Conservation (phyloP, 495 filamentous ascomycete genomes). For the Trichoderma erinaceum region DNA sequence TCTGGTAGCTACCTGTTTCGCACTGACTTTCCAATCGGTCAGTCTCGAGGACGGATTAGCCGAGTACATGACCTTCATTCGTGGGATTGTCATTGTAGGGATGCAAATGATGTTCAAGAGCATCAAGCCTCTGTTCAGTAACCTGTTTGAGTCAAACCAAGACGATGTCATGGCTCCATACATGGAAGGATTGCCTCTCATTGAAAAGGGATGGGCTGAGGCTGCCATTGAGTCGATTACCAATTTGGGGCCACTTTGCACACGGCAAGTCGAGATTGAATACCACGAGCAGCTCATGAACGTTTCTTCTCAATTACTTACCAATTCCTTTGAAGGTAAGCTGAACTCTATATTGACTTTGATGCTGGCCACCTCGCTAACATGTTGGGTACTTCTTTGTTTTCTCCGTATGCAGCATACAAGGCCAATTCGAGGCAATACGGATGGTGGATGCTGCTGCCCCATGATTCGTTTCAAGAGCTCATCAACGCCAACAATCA, state of each 20-base stretch:
- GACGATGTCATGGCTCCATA: constrained; percentile 29
- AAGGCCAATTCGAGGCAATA: constrained; percentile 33
- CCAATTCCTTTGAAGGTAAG: constrained; percentile 29
- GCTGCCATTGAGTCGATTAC: constrained; percentile 32
- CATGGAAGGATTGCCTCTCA: constrained; percentile 29
- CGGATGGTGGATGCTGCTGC: constrained; percentile 46
- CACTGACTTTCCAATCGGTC: constrained; percentile 54
- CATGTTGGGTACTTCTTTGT: not conserved
- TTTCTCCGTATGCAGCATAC: constrained; percentile 26
- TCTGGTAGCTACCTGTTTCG: constrained; percentile 52
- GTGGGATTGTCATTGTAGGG: constrained; percentile 51
- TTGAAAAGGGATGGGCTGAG: constrained; percentile 30
- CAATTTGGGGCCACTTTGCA: constrained; percentile 31
- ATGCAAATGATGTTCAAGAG: constrained; percentile 41
- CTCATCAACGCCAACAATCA: constrained; percentile 47
- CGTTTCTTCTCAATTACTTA: constrained; percentile 29
- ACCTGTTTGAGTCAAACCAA: constrained; percentile 30
- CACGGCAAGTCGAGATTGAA: constrained; percentile 26
- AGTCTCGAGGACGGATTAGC: constrained; percentile 53
- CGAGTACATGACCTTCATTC: constrained; percentile 58
- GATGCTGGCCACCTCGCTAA: not conserved
- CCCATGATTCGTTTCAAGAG: constrained; percentile 46
- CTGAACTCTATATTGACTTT: not conserved
- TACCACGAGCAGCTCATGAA: constrained; percentile 30
- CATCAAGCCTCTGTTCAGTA: constrained; percentile 42